A percentile compares a stretch with the other conserved stretches of the same genome.
Conservation (phyloP, 2,329 filamentous ascomycete genomes). For the Xylariaceae sp. region DNA sequence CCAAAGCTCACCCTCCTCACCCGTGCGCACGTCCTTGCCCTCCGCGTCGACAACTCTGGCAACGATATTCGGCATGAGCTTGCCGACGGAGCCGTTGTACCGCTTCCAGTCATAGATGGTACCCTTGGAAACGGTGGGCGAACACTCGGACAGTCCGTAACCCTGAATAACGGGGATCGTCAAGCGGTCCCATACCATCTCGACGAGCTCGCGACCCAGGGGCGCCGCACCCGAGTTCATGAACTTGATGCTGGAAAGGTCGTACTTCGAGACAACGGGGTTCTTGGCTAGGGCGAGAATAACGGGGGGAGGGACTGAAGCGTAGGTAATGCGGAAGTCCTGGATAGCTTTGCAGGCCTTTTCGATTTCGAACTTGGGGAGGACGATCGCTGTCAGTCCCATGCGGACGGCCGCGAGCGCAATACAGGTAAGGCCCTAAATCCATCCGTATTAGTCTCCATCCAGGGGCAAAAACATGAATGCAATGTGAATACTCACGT, state of each 20-base stretch:
- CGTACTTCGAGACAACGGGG: slow-evolving; percentile 71
- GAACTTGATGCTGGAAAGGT: slow-evolving; percentile 73
- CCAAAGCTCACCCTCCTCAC: slow-evolving; percentile 66
- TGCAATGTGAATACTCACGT: slow-evolving; percentile 48
- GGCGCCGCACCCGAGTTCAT: slow-evolving; percentile 86
- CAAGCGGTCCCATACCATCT: slow-evolving; percentile 67
- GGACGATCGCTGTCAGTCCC: slow-evolving; percentile 63
- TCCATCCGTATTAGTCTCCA: neutral
- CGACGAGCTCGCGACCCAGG: slow-evolving; percentile 72
- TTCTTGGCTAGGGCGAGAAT: slow-evolving; percentile 75
- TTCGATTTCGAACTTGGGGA: slow-evolving; percentile 77
- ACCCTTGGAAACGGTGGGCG: slow-evolving; percentile 71
- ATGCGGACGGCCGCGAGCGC: slow-evolving; percentile 62
- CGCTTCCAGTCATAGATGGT: slow-evolving; percentile 70
- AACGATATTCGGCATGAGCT: slow-evolving; percentile 70
- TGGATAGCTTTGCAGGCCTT: slow-evolving; percentile 73
- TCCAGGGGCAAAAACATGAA: neutral
- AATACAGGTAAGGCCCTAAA: slow-evolving; percentile 61
- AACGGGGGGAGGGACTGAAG: slow-evolving; percentile 80
- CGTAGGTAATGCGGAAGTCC: slow-evolving; percentile 67
- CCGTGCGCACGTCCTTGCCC: slow-evolving; percentile 50
- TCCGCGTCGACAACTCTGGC: slow-evolving; percentile 72
- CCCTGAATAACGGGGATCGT: slow-evolving; percentile 83
- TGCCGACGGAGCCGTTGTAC: slow-evolving; percentile 72
- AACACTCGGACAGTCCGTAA: slow-evolving; percentile 85